A percentile compares a stretch with the other conserved stretches of the same genome.
phyloP scores from a whole-genome alignment of 768 basidiomycete genomes.

The Fomitopsis serialis region DNA sequence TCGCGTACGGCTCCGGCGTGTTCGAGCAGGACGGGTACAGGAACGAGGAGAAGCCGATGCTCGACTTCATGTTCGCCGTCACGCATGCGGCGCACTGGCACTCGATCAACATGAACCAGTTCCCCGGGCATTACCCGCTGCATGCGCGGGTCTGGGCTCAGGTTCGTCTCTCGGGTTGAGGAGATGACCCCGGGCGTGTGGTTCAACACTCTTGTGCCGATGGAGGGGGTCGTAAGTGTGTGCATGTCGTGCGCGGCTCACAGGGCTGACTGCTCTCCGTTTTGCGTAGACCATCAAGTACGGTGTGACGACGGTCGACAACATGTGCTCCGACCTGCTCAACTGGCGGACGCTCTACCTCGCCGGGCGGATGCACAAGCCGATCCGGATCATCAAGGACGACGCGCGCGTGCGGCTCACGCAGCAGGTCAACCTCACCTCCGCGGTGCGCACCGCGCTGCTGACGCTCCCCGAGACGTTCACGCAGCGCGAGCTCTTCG shows the following conservation, averaged over 20 bases:
- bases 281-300: constrained; percentile 83
- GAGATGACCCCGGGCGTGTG: constrained; percentile 81
- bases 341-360: constrained; percentile 94
- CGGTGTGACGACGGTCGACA: constrained; percentile 89
- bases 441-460: constrained; percentile 86
- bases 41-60: constrained; percentile 58
- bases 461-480: constrained; percentile 82
- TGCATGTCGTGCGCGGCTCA: neutral
- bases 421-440: constrained; percentile 89
- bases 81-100: constrained; percentile 93
- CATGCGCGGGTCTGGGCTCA: constrained; percentile 84
- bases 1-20: constrained; percentile 96
- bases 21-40: constrained; percentile 86
- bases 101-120: constrained; percentile 89
- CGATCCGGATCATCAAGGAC: constrained; percentile 87
- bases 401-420: constrained; percentile 89
- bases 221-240: constrained; percentile 74
- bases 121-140: constrained; percentile 87
- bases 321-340: constrained; percentile 82
- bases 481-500: constrained; percentile 76
- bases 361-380: constrained; percentile 96
- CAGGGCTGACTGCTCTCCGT: neutral
- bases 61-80: constrained; percentile 96
- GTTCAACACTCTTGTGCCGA: constrained; percentile 90
- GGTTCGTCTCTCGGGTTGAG: constrained; percentile 79